Conservation (phyloP, 305 asterid species). For the Plantago lanceolata region DNA sequence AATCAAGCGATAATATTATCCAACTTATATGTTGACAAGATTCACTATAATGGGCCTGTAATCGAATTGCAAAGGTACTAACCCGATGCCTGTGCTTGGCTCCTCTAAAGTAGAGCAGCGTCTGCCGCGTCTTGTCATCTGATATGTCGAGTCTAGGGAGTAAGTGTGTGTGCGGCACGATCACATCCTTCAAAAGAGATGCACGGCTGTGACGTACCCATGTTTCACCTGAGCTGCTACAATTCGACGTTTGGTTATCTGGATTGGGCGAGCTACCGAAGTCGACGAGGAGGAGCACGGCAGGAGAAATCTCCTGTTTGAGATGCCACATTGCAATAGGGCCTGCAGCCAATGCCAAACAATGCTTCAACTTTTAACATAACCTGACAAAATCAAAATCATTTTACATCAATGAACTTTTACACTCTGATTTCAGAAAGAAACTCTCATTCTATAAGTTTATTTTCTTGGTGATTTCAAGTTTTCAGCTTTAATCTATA, state of each 20-base stretch:
- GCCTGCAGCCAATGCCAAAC: conserved; percentile 70
- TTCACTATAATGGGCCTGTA: no score
- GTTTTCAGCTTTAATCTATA: no score
- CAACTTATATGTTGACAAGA: not conserved
- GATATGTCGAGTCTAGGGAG: conserved; percentile 68
- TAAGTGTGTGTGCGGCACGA: conserved; percentile 79
- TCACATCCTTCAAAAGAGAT: conserved; percentile 84
- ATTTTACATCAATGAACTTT: not conserved
- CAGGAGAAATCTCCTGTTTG: conserved; percentile 79
- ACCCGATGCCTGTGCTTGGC: conserved; percentile 97
- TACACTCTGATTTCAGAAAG: not conserved
- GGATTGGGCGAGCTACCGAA: conserved; percentile 88
- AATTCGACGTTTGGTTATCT: conserved; percentile 51
- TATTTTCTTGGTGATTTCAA: no score
- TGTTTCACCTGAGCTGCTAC: conserved; percentile 41
- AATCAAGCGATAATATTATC: no score
- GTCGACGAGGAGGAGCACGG: conserved; percentile 86
- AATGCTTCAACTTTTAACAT: conserved; percentile 89
- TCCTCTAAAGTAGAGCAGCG: conserved; percentile 91
- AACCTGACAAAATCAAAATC: conserved; percentile 50
- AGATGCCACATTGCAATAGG: conserved; percentile 97
- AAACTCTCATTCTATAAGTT: not conserved
- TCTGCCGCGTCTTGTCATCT: conserved; percentile 46
- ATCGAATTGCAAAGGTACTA: conserved; percentile 36
- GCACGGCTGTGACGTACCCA: conserved; percentile 77